Evolutionary conservation across 2,329 filamentous ascomycete genomes (phyloP).

Genomic region (Amylocarpus encephaloides): DNA sequence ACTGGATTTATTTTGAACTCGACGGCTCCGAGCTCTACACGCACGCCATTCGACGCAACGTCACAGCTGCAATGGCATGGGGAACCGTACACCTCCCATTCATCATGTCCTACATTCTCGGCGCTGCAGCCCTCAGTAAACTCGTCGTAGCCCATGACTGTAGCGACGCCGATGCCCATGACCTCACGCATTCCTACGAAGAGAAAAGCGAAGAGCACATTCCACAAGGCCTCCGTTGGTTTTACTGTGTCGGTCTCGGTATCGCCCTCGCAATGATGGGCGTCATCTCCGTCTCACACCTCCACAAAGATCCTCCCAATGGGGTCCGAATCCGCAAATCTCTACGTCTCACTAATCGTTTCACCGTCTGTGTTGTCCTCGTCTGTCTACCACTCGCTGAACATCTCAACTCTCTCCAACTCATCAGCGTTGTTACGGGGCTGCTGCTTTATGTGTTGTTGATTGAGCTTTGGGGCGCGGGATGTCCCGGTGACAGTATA

Average conservation of each 20-base stretch:
- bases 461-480: slow-evolving; percentile 45
- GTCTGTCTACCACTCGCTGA: slow-evolving; percentile 48
- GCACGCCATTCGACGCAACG: slow-evolving; percentile 54
- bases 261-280: slow-evolving; percentile 48
- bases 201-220: slow-evolving; percentile 45
- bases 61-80: slow-evolving; percentile 46
- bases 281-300: slow-evolving; percentile 34
- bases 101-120: slow-evolving; percentile 56
- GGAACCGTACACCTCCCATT: slow-evolving; percentile 52
- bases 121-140: slow-evolving; percentile 50
- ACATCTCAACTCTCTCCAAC: slow-evolving; percentile 38
- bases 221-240: slow-evolving; percentile 49
- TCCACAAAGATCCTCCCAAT: slow-evolving; percentile 46
- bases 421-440: slow-evolving; percentile 41
- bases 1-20: slow-evolving; percentile 60
- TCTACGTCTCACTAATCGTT: slow-evolving; percentile 48
- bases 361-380: slow-evolving; percentile 44
- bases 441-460: slow-evolving; percentile 41
- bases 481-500: slow-evolving; percentile 40
- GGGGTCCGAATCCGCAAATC: slow-evolving; percentile 37
- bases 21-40: slow-evolving; percentile 49
- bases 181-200: slow-evolving; percentile 45
- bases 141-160: slow-evolving; percentile 54
- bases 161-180: slow-evolving; percentile 39
- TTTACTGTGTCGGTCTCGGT: slow-evolving; percentile 57